These are phyloP conservation scores for Plantago ovata DNA, from an alignment of 257 asterid genomes.

Conservation along the genomic window DNA sequence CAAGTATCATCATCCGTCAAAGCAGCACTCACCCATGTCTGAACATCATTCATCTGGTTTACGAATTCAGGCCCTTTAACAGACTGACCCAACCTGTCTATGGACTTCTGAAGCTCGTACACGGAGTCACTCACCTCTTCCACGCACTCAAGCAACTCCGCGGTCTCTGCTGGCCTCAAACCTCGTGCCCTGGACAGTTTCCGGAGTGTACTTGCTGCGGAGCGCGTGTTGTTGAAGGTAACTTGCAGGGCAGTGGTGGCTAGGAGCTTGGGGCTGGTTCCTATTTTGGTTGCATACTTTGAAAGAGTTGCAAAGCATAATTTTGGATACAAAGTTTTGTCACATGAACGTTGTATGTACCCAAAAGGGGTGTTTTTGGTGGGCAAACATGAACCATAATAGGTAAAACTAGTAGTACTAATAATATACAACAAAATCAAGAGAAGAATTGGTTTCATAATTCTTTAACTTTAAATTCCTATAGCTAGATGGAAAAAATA, in stretches of 20 bases:
- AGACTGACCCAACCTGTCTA: conserved; percentile 20
- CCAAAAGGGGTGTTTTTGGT: background rate
- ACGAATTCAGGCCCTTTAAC: conserved; percentile 19
- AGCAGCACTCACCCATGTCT: conserved; percentile 60
- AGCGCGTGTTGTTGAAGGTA: conserved; percentile 21
- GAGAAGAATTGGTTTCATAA: too few species aligned
- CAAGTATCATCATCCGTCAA: conserved; percentile 46
- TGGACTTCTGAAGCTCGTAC: conserved; percentile 20
- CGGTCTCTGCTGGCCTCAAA: conserved; percentile 23
- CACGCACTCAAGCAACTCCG: conserved; percentile 33
- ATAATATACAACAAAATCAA: too few species aligned
- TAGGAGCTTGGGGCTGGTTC: conserved; percentile 24
- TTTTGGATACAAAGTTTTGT: conserved; percentile 28
- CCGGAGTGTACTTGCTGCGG: conserved; percentile 2
- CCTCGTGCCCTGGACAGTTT: conserved; percentile 10
- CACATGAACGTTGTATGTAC: conserved; percentile 26
- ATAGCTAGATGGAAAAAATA: too few species aligned
- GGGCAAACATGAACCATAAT: background rate
- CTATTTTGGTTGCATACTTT: conserved; percentile 20
- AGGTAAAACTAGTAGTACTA: background rate
- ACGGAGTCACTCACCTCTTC: conserved; percentile 37
- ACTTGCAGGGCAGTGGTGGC: conserved; percentile 32
- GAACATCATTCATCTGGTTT: conserved; percentile 28
- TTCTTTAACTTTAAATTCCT: too few species aligned
- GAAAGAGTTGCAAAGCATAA: conserved; percentile 26